Evolutionary conservation across 306 rosid species (phyloP), one percentile per base, ranked within the genome.

Genomic region (Acacia melanoxylon): DNA sequence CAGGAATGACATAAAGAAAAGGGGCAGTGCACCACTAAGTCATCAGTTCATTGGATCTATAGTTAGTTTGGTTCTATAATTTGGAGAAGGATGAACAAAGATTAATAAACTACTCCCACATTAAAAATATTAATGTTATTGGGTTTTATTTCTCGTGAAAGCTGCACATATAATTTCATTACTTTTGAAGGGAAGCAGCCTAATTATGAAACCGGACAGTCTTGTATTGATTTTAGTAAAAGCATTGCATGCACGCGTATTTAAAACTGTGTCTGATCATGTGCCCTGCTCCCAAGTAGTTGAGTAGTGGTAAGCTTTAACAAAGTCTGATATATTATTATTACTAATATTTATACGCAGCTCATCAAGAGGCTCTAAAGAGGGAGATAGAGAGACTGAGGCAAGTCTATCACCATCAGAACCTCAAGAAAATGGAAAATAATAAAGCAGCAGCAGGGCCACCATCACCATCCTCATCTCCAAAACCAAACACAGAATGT

Each of bases 311-410:
- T 29, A 68, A 59, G 37, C 54, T 81, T 70, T 84, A 33, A 69
- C 20, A 31, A 78, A 81, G 80, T 51, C 40, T 80, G 29, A 59
- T 70, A 65, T 31, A 72, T 68, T 58, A 8, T 1, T 24, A 40
- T 20, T 11, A 59, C 16, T 31, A 14, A 8, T 27, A 83, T 41
- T 12, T 54, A 67, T 17, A 52, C 87, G 92, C 90, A 95, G 99
- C 99, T 78, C 99, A 95, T 89, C 99, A 95, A 88, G 99, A 92
- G 68, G 97, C 99, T 81, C 76, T 95, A 74, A 95, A 93, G 92
- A 93, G 94, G 81, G 99, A 95, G 85, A 93, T 95, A 85, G 98
- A 95, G 82, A 93, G 99, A 85, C 84, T 95, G 58, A 88, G 97
- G 83, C 94, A 87, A 86, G 92, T 93, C 24, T 93, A 92, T 86